phyloP scores from a whole-genome alignment of 495 filamentous ascomycete species.

The Glarea lozoyensis region DNA sequence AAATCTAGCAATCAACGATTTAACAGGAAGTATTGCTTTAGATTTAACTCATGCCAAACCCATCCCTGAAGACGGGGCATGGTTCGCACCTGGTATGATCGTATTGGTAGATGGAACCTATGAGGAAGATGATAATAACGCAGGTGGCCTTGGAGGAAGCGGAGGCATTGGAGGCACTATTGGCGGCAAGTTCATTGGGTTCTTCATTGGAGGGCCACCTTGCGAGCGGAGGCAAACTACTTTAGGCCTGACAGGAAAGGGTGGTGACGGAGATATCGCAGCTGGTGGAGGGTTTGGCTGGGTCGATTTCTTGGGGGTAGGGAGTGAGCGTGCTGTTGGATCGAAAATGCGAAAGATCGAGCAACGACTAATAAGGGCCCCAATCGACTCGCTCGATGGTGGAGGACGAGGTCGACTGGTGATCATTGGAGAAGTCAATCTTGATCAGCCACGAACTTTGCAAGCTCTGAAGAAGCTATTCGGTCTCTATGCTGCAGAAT shows the following conservation, averaged over 20 bases:
- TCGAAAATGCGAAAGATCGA: constrained; percentile 70
- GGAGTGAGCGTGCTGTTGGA: constrained; percentile 79
- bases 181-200: constrained; percentile 79
- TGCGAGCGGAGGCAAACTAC: constrained; percentile 76
- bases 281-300: constrained; percentile 84
- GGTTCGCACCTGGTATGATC: constrained; percentile 92
- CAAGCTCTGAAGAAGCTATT: constrained; percentile 72
- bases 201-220: constrained; percentile 82
- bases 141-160: constrained; percentile 59
- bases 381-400: constrained; percentile 11
- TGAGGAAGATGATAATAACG: constrained; percentile 73
- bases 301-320: constrained; percentile 90
- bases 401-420: constrained; percentile 47
- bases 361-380: constrained; percentile 22
- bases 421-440: constrained; percentile 71
- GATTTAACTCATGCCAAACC: constrained; percentile 73
- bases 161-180: constrained; percentile 81
- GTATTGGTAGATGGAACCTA: constrained; percentile 90
- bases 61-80: constrained; percentile 77
- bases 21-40: constrained; percentile 78
- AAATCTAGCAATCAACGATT: constrained; percentile 68
- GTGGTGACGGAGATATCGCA: constrained; percentile 38
- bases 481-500: constrained; percentile 52
- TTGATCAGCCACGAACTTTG: constrained; percentile 70
- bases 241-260: constrained; percentile 54